Evolutionary conservation across 441 rosid genomes (phyloP), one percentile per base, ranked within the genome.

Genomic region (Croton setiger): DNA sequence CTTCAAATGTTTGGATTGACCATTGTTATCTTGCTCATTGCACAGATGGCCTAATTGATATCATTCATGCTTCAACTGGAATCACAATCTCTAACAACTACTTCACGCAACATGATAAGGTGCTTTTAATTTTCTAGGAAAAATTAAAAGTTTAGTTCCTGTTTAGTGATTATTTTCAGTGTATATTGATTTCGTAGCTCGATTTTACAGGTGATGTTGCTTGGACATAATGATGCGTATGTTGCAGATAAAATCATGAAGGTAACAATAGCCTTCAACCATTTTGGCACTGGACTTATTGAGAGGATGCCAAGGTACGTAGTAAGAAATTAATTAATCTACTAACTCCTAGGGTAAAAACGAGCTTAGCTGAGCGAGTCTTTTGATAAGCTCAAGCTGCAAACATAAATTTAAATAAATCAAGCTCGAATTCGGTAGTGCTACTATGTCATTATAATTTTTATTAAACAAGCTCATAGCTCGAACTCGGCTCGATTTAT

Each of bases 1-100:
- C 98, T 10, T 86, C 95, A 48, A 88, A 91, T 77, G 68, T 93
- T 14, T 93, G 98, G 98, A 77, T 91, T 77, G 98, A 93, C 71
- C 98, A 90, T 68, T 90, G 92, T 75, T 87, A 95, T 2, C 76
- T 93, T 68, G 83, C 97, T 59, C 79, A 75, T 63, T 86, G 96
- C 23, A 82, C 89, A 27, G 98, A 93, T 77, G 98, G 96, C 54
- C 86, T 93, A 0, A 88, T 93, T 37, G 98, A 93, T 60, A 93
- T 93, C 20, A 82, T 87, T 66, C 87, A 88, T 92, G 96, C 97
- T 48, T 89, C 98, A 4, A 91, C 94, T 2, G 86, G 86, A 3
- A 83, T 91, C 66, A 91, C 98, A 2, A 80, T 93, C 67, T 84
- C 98, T 35, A 93, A 93, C 83, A 93, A 93, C 72, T 87, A 87